These are phyloP conservation scores for Volvox reticuliferus DNA, from an alignment of 139 green algal species.

Conservation along the genomic window DNA sequence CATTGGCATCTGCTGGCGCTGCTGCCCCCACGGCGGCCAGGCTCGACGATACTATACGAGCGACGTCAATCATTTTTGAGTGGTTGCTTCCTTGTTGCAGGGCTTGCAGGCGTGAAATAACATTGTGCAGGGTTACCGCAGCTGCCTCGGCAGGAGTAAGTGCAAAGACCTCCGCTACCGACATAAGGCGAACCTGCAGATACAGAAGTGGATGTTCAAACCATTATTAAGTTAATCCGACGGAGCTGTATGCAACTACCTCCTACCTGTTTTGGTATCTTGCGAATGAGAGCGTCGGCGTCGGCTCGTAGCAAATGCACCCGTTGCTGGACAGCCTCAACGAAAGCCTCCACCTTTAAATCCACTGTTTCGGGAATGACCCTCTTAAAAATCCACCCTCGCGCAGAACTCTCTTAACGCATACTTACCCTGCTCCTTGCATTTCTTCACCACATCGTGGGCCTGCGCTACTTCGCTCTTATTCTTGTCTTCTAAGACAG, in stretches of 20 bases:
- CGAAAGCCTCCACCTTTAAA: neutral
- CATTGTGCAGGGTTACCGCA: neutral
- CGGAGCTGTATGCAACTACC: neutral
- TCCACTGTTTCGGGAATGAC: neutral
- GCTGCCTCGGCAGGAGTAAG: neutral
- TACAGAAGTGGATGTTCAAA: neutral
- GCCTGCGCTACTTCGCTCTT: neutral
- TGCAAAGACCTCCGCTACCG: slow-evolving; percentile 6
- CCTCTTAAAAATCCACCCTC: neutral
- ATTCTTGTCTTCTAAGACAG: too few species aligned
- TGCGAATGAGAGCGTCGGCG: neutral
- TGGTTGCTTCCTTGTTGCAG: neutral
- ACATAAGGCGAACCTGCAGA: neutral
- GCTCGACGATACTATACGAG: neutral
- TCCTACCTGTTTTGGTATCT: slow-evolving; percentile 3
- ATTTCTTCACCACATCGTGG: neutral
- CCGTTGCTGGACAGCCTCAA: neutral
- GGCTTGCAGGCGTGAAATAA: neutral
- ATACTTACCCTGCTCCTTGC: slow-evolving; percentile 24
- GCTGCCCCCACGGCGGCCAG: neutral
- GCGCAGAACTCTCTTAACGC: neutral
- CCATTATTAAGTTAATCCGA: neutral
- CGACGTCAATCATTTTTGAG: neutral
- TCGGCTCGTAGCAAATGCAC: slow-evolving; percentile 19
- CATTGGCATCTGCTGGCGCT: neutral